Percentiles rank a stretch among this genome's conserved stretches.
phyloP scores from a whole-genome alignment of 2,329 filamentous ascomycete species.

The Colletotrichum endophyticum region DNA sequence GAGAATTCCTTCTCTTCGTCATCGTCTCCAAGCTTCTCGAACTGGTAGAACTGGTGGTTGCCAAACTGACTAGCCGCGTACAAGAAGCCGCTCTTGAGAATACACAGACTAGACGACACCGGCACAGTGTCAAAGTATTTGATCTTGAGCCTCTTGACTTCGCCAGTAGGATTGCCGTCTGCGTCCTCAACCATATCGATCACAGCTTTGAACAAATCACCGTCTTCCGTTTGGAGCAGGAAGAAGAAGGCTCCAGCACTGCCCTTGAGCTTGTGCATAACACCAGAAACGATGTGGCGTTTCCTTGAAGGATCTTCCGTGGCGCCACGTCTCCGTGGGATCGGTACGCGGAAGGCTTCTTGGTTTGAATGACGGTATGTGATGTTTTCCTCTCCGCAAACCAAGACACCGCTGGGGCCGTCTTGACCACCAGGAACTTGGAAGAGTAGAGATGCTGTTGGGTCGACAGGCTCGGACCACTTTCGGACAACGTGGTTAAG shows the following conservation, averaged over 20 bases:
- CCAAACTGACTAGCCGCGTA: constrained; percentile 93
- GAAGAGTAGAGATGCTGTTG: constrained; percentile 87
- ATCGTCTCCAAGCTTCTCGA: constrained; percentile 95
- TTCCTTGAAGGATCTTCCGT: constrained; percentile 94
- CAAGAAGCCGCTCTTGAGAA: constrained; percentile 93
- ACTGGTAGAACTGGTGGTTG: constrained; percentile 94
- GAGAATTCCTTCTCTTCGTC: constrained; percentile 87
- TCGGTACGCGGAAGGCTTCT: constrained; percentile 84
- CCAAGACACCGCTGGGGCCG: constrained; percentile 91
- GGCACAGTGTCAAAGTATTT: constrained; percentile 99
- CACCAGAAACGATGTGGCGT: constrained; percentile 83
- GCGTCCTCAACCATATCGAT: constrained; percentile 89
- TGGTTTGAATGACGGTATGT: constrained; percentile 98
- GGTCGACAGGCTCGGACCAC: constrained; percentile 93
- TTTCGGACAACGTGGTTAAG: constrained; percentile 96
- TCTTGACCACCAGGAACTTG: constrained; percentile 94
- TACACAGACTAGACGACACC: constrained; percentile 84
- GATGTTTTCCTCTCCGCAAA: constrained; percentile 92
- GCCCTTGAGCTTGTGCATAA: constrained; percentile 95
- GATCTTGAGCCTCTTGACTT: constrained; percentile 84
- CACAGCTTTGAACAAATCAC: constrained; percentile 96
- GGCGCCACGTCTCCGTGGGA: constrained; percentile 84
- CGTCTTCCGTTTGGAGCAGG: constrained; percentile 92
- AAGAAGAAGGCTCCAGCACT: constrained; percentile 92
- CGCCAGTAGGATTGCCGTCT: constrained; percentile 77